Base-by-base conservation (phyloP, 2,329 filamentous ascomycete genomes). In the Diplodia scrobiculata region DNA sequence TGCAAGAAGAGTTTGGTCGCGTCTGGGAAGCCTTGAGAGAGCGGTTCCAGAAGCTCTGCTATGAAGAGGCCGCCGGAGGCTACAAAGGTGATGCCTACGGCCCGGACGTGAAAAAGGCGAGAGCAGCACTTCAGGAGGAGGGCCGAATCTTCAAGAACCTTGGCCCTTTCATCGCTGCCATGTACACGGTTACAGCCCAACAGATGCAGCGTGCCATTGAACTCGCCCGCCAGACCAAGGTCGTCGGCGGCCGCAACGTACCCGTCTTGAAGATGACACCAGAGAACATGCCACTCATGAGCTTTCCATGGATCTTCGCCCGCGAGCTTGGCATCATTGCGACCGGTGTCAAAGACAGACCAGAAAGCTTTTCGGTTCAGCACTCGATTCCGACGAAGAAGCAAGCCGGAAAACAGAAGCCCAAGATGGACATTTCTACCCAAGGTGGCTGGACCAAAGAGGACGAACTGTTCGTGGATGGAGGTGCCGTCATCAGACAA, bases 251-350 rank as follows among this genome's bases (percentile, higher is more conserved):
- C 1, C 69, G 73, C 34, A 71, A 73, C n/a, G 71, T 80, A 6
- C 77, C 76, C 5, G 48, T 73, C 13, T 74, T 77, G 25, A 74
- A 73, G 21, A 78, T 79, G 72, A 78, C 77, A 11, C 79, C 79
- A 2, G 87, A 91, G 80, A 90, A 80, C 1, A 89, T 92, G 83
- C 94, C 95, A 0, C 80, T 98, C 9, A 95, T 97, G 71, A 95
- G 89, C 67, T 98, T 97, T 71, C 94, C 95, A 0, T 99, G 95
- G 95, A 81, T 98, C 1, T 96, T 98, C 69, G 83, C 87, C 13
- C 83, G 84, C 52, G 85, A 92, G 67, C 81, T 96, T 3, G 88
- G 89, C 1, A 83, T 83, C 55, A 87, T 96, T 71, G 90, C 89
- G 1, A 86, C 13, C 1, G 63, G 54, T 19, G 32, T 14, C 10